These are phyloP conservation scores for Solanum clarkiae DNA, from an alignment of 257 asterid genomes.

Conservation along the genomic window DNA sequence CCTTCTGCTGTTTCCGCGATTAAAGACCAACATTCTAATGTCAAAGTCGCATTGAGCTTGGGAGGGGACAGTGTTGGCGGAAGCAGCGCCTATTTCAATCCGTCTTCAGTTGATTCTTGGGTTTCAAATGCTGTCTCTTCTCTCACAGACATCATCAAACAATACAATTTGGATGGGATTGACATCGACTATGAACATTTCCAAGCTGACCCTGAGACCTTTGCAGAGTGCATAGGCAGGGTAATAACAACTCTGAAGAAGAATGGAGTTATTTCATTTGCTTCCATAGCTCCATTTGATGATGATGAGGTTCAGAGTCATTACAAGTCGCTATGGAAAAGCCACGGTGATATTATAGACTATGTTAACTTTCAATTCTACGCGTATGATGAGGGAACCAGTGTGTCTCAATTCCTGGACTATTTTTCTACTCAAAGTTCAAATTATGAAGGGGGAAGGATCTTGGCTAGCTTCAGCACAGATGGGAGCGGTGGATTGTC, in stretches of 20 bases:
- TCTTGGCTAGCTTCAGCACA: slow-evolving; percentile 44
- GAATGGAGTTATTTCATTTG: slow-evolving; percentile 44
- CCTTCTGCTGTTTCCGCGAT: slow-evolving; percentile 38
- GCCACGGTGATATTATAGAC: slow-evolving; percentile 34
- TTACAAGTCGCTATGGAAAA: slow-evolving; percentile 55
- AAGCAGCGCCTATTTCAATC: slow-evolving; percentile 38
- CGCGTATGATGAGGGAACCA: slow-evolving; percentile 58
- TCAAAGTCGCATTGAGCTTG: slow-evolving; percentile 40
- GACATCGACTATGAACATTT: slow-evolving; percentile 76
- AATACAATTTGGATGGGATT: slow-evolving; percentile 49
- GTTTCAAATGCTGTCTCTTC: slow-evolving; percentile 70
- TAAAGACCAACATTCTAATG: slow-evolving; percentile 34
- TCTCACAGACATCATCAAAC: slow-evolving; percentile 27
- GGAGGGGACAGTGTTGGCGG: slow-evolving; percentile 61
- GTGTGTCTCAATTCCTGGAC: slow-evolving; percentile 34
- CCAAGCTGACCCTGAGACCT: slow-evolving; percentile 26
- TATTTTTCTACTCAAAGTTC: slow-evolving; percentile 37
- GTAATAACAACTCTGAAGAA: slow-evolving; percentile 31
- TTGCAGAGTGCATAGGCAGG: slow-evolving; percentile 41
- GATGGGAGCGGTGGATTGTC: slow-evolving; percentile 55
- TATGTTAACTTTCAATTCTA: slow-evolving; percentile 77
- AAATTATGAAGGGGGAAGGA: slow-evolving; percentile 44
- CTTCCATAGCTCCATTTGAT: slow-evolving; percentile 75
- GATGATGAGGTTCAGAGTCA: slow-evolving; percentile 51
- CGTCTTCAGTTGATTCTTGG: slow-evolving; percentile 42